Base-by-base conservation (phyloP, 2,329 filamentous ascomycete genomes). In the Pyrenophora graminea region DNA sequence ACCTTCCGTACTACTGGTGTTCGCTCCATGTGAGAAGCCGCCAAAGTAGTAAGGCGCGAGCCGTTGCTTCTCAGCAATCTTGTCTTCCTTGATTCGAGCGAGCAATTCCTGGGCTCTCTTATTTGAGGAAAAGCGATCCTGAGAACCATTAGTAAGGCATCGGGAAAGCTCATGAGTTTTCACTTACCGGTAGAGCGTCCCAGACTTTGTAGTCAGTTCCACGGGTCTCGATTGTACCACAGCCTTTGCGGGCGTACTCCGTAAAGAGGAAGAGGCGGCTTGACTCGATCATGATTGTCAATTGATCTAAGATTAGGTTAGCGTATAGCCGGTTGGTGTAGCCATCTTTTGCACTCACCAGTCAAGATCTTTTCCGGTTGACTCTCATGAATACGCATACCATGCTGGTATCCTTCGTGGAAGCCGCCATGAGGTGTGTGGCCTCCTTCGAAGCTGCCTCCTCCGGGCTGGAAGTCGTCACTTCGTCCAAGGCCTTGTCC, bases 381-480 rank as follows among this genome's bases (percentile, higher is more conserved):
- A 39, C 73, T 76, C 48, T 74, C 71, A 42, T 78, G 76, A 3
- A 76, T 69, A 42, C 71, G 68, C 72, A 77, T 77, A 51, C 78
- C 77, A 52, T 73, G 69, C 39, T 77, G 74, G 56, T 79, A 79
- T 4, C 71, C 76, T 25, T 77, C 75, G 43, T 72, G 73, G 43
- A 77, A 77, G 2, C 70, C 70, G 31, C 72, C 72, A 42, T 74
- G 72, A 4, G 72, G 72, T 15, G 69, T 72, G 48, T 73, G 69
- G n/a, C 67, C 59, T 4, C 70, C 67, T 37, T 74, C 72, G 41
- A 71, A 74, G 21, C 65, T 70, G 19, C 70, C 71, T 37, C 71
- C 71, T 19, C 71, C 71, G 5, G 71, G 71, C 42, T 60, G 58
- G 33, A 82, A 76, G 51, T 80, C 74, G 40, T 79, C 76, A 13